Base-by-base conservation (phyloP, 441 rosid species). In the Populus hybrid region DNA sequence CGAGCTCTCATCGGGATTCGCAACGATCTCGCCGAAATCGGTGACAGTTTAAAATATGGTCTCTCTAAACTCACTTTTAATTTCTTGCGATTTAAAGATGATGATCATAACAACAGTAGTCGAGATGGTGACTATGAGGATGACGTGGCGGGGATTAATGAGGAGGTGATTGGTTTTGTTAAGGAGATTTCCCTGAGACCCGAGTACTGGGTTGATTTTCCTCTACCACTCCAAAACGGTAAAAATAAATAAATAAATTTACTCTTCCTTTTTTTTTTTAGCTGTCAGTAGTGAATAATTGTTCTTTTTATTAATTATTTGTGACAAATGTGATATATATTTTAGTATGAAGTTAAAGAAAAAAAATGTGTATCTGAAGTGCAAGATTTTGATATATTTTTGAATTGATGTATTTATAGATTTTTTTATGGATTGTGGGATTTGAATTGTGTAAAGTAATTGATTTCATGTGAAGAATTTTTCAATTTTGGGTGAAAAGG, bases 1-100 rank as follows among this genome's bases (percentile, higher is more conserved):
- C 82, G 73, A 69, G 82, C 79, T 68, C 88, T 92, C 5, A 21
- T 75, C 14, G 92, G 92, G 73, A 86, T 92, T 78, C 88, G 92
- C 8, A 90, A 87, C 78, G 93, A 92, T 88, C 87, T 92, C 1
- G 91, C 83, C 2, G 97, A 92, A 79, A 84, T 92, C 38, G 89
- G 91, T 6, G 92, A 88, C 18, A 89, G 89, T 81, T 81, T 92
- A 72, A 87, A 83, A 81, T 80, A 67, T 24, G 90, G 94, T 10
- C 77, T 89, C 10, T 85, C 90, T 26, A 89, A 83, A 81, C 79
- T 91, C 73, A 89, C 95, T 20, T 85, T 89, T 46, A 82, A 69
- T 64, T 81, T 90, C 36, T 85, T 88, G 75, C 85, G 71, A 28
- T 84, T 87, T 30, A 83, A 83, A 11, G 73, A 77, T 73, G 71